Percentiles rank a stretch among this genome's conserved stretches.
Conservation (phyloP, 257 asterid species). For the Petrea volubilis region DNA sequence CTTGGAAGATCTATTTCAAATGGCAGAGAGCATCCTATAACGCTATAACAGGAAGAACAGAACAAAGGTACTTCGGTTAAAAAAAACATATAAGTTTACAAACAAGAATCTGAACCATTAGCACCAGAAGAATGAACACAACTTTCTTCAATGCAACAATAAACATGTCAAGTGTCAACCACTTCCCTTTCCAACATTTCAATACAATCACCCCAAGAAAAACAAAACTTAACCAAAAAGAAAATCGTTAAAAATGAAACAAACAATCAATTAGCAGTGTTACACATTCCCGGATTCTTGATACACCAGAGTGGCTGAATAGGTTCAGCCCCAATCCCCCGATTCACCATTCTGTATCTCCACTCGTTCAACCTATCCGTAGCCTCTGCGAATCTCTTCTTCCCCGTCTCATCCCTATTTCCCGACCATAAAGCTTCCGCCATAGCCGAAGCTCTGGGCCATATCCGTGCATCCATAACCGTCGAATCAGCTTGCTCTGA, state of each 20-base stretch:
- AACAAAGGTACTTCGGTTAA: background rate
- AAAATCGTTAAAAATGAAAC: background rate
- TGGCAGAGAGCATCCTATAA: too few relatives aligned
- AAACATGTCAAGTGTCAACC: background rate
- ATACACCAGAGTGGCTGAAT: conserved; percentile 98
- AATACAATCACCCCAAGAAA: background rate
- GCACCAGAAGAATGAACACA: background rate
- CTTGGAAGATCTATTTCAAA: too few relatives aligned
- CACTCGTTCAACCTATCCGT: conserved; percentile 85
- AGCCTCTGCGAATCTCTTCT: conserved; percentile 80
- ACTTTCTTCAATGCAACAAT: background rate
- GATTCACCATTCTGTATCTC: conserved; percentile 78
- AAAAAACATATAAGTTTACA: background rate
- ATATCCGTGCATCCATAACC: conserved; percentile 75
- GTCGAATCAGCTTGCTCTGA: conserved; percentile 92
- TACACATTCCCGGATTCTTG: conserved; percentile 86
- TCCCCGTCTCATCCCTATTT: conserved; percentile 59
- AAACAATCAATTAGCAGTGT: conserved; percentile 41
- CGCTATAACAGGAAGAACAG: too few relatives aligned
- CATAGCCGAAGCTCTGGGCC: conserved; percentile 92
- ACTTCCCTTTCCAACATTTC: background rate
- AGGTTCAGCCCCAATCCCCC: conserved; percentile 87
- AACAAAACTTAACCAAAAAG: background rate
- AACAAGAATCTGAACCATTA: background rate
- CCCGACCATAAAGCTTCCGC: conserved; percentile 93